phyloP scores from a whole-genome alignment of 2,329 filamentous ascomycete species.

The Uncinocarpus reesii region DNA sequence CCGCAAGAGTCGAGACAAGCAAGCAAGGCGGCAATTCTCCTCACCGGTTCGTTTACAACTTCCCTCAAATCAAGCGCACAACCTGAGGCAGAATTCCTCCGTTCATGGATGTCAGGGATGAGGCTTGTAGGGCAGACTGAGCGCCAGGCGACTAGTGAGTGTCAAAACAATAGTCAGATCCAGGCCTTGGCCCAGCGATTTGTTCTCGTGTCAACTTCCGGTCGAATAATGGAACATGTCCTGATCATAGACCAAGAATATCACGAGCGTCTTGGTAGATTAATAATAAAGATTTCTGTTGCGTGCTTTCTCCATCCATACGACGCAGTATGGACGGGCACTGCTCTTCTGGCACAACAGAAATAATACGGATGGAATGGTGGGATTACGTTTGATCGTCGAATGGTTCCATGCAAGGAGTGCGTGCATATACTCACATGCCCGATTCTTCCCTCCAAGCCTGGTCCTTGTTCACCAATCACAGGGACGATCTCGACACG shows the following conservation, averaged over 20 bases:
- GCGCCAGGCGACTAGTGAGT: not conserved
- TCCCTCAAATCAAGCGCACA: too few species aligned
- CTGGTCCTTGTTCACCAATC: not conserved
- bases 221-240: not conserved
- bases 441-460: not conserved
- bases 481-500: not conserved
- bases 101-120: constrained; percentile 5
- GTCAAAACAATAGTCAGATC: constrained; percentile 10
- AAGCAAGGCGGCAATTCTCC: too few species aligned
- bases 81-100: too few species aligned
- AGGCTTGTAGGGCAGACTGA: constrained; percentile 8
- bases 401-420: not conserved
- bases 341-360: too few species aligned
- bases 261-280: too few species aligned
- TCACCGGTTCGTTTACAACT: too few species aligned
- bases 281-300: too few species aligned
- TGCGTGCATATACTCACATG: not conserved
- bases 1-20: too few species aligned
- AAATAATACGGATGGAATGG: not conserved
- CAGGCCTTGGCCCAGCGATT: not conserved
- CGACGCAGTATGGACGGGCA: too few species aligned
- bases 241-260: constrained; percentile 9
- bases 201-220: constrained; percentile 1
- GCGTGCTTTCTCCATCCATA: too few species aligned
- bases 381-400: constrained; percentile 9